Evolutionary conservation across 352 stramenopile species (phyloP).

Genomic region (Globisporangium iwayamae): DNA sequence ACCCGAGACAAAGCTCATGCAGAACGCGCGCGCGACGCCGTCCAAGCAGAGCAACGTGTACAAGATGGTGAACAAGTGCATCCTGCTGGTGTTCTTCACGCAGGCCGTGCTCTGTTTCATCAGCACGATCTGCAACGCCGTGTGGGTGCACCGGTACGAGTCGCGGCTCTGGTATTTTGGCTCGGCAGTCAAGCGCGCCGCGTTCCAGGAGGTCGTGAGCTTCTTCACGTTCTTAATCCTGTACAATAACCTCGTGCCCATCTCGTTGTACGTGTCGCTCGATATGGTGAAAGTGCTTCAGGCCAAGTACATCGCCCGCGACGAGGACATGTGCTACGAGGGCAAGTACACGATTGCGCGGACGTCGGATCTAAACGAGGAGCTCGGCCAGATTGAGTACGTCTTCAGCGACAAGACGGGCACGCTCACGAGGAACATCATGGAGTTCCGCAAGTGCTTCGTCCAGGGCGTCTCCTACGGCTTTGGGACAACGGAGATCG

Average conservation of each 20-base stretch:
- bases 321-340: conserved; percentile 82
- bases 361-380: conserved; percentile 90
- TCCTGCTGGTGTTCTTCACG: conserved; percentile 65
- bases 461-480: conserved; percentile 83
- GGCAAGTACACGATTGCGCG: conserved; percentile 80
- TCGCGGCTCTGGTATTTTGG: conserved; percentile 49
- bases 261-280: conserved; percentile 97
- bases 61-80: conserved; percentile 63
- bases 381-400: conserved; percentile 95
- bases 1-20: conserved; percentile 85
- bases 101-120: conserved; percentile 59
- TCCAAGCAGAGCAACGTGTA: conserved; percentile 79
- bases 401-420: conserved; percentile 99
- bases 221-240: conserved; percentile 96
- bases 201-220: conserved; percentile 53
- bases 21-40: conserved; percentile 59
- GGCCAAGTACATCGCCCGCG: conserved; percentile 60
- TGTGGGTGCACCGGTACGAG: conserved; percentile 43
- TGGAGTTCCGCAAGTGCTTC: conserved; percentile 94
- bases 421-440: conserved; percentile 98
- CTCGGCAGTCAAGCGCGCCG: conserved; percentile 11
- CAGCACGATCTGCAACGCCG: conserved; percentile 53
- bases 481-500: conserved; percentile 76
- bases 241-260: conserved; percentile 96
- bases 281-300: conserved; percentile 91